Conservation (phyloP, 495 filamentous ascomycete genomes). For the Aspergillus saccharolyticus region DNA sequence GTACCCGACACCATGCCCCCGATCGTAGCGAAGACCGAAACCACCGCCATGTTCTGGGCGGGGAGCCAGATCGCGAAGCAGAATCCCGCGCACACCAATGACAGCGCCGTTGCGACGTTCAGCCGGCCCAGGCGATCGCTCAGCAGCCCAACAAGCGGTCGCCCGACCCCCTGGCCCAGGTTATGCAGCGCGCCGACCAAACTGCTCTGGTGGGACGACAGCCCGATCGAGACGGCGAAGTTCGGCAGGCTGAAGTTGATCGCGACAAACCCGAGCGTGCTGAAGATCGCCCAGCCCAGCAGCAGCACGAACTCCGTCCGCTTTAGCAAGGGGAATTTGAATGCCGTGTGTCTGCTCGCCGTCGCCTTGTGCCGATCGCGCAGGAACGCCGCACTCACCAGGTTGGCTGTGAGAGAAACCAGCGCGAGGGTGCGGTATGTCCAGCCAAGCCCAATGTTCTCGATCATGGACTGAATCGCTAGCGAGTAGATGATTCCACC, state of each 20-base stretch:
- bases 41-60: constrained; percentile 50
- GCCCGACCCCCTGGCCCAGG: constrained; percentile 57
- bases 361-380: constrained; percentile 39
- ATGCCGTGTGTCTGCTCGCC: constrained; percentile 21
- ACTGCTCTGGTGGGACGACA: constrained; percentile 55
- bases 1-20: constrained; percentile 53
- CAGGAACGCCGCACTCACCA: constrained; percentile 35
- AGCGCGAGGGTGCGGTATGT: constrained; percentile 48
- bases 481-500: constrained; percentile 50
- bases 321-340: constrained; percentile 34
- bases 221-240: constrained; percentile 49
- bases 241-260: constrained; percentile 42
- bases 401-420: constrained; percentile 36
- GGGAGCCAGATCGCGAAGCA: constrained; percentile 66
- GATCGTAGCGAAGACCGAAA: constrained; percentile 61
- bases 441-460: constrained; percentile 40
- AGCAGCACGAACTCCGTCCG: constrained; percentile 40
- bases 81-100: constrained; percentile 52
- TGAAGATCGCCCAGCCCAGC: constrained; percentile 42
- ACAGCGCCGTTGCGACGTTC: constrained; percentile 55
- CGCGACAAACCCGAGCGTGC: constrained; percentile 47
- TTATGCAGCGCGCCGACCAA: constrained; percentile 64
- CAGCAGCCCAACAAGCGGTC: constrained; percentile 62
- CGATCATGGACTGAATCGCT: constrained; percentile 43
- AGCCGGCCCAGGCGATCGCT: constrained; percentile 62